Evolutionary conservation across 495 filamentous ascomycete species (phyloP), one percentile per base, ranked within the genome.

Genomic region (Xylaria grammica): DNA sequence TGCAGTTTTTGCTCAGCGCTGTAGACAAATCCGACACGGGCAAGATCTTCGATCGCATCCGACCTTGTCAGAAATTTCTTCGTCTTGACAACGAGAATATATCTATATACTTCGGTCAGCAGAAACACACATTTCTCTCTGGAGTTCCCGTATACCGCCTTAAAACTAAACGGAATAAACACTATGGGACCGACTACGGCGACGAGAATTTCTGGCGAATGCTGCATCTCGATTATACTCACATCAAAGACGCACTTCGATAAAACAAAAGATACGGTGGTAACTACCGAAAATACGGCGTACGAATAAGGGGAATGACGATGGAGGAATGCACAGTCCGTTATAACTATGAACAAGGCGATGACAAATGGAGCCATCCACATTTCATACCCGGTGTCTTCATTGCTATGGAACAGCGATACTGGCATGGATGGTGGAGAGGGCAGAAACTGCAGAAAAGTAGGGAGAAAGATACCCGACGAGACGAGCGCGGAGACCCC

Each of bases 401-500:
- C 36, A 57, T 57, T n/a, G 53, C 53, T 24, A 57, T 57, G 36
- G 53, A 17, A n/a, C 53, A 57, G 53, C 36, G 36, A 7, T 57
- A 42, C 11, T 36, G 36, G 22, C 1, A 5, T 3, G 2, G 2
- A 3, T 11, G 27, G 22, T 56, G 53, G 53, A 6, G 8, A 1
- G 53, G 36, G 1, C 53, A 56, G 36, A 7, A 29, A 29, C n/a
- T n/a, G n/a, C n/a, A n/a, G 13, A 0, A 17, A 15, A 40, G 45
- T 6, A 20, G n/a, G 40, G 7, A 42, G 40, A 17, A 42, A 17
- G 13, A 42, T 11, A 36, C 32, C 5, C 32, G 32, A 5, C 5
- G 32, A 36, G 5, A 11, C 11, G 11, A 36, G 11, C 32, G 32
- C 11, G 32, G 11, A 36, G 5, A 11, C 40, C 8, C 8, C 8